phyloP scores from a whole-genome alignment of 805 yeast species.

The Cyberlindnera meyerae region DNA sequence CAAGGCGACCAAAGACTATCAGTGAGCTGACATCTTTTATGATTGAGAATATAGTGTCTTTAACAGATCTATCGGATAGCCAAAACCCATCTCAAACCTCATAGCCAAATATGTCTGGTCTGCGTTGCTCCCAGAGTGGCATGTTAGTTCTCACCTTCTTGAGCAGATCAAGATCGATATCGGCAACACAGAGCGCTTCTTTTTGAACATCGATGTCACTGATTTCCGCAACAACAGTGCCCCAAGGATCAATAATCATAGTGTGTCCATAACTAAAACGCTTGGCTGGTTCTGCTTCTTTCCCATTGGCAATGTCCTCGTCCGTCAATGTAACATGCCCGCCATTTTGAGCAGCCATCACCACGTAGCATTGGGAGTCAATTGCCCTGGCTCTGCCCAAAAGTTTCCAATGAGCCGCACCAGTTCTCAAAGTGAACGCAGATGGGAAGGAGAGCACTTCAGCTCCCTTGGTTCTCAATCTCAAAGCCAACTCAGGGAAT shows the following conservation, averaged over 20 bases:
- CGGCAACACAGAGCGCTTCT: slow-evolving; percentile 54
- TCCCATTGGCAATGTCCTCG: slow-evolving; percentile 25
- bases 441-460: slow-evolving; percentile 78
- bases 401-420: slow-evolving; percentile 83
- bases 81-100: no score
- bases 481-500: slow-evolving; percentile 74
- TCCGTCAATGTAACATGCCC: slow-evolving; percentile 41
- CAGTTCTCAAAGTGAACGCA: slow-evolving; percentile 90
- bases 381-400: slow-evolving; percentile 82
- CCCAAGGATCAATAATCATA: slow-evolving; percentile 90
- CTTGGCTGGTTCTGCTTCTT: slow-evolving; percentile 18
- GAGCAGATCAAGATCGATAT: slow-evolving; percentile 51
- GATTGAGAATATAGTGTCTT: no score
- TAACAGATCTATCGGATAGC: no score
- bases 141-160: slow-evolving; percentile 54
- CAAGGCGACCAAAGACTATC: no score
- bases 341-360: slow-evolving; percentile 89
- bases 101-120: slow-evolving; percentile 48
- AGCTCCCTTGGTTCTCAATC: slow-evolving; percentile 66
- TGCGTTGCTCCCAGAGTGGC: slow-evolving; percentile 75
- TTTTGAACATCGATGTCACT: slow-evolving; percentile 38
- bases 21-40: no score
- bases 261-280: slow-evolving; percentile 86
- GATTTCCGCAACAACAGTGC: slow-evolving; percentile 60
- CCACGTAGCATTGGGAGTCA: slow-evolving; percentile 80